Conservation (phyloP, 257 asterid species). For the Ajuga chamaepitys region DNA sequence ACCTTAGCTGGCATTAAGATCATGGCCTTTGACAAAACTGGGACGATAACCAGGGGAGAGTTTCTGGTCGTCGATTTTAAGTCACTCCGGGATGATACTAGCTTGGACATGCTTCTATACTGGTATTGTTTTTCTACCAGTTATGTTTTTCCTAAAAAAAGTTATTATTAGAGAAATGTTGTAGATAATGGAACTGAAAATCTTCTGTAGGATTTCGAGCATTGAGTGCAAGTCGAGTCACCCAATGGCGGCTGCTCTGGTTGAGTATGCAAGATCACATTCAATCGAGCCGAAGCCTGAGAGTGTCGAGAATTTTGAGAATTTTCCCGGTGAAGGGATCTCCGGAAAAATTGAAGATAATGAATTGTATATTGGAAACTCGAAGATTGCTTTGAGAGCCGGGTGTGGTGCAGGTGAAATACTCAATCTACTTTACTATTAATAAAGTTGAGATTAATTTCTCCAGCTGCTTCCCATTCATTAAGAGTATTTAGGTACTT, state of each 20-base stretch:
- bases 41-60: constrained; percentile 83
- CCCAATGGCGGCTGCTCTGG: constrained; percentile 78
- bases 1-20: constrained; percentile 54
- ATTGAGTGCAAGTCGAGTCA: constrained; percentile 86
- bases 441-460: background rate
- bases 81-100: constrained; percentile 38
- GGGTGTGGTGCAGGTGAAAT: constrained; percentile 56
- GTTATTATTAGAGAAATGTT: background rate
- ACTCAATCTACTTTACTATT: background rate
- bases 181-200: background rate
- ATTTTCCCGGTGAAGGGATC: constrained; percentile 89
- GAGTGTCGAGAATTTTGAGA: constrained; percentile 46
- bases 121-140: constrained; percentile 32
- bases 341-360: constrained; percentile 57
- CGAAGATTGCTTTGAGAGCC: constrained; percentile 55
- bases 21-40: constrained; percentile 92
- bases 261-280: constrained; percentile 42
- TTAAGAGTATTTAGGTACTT: too few relatives aligned
- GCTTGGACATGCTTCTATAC: constrained; percentile 36
- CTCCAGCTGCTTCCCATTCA: too few relatives aligned
- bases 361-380: constrained; percentile 60
- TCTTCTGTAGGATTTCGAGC: constrained; percentile 61
- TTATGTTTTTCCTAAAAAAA: background rate
- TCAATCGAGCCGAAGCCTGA: constrained; percentile 61
- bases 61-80: constrained; percentile 59